Evolutionary conservation across 306 rosid species (phyloP), one percentile per base, ranked within the genome.

Genomic region (Gillenia trifoliata): DNA sequence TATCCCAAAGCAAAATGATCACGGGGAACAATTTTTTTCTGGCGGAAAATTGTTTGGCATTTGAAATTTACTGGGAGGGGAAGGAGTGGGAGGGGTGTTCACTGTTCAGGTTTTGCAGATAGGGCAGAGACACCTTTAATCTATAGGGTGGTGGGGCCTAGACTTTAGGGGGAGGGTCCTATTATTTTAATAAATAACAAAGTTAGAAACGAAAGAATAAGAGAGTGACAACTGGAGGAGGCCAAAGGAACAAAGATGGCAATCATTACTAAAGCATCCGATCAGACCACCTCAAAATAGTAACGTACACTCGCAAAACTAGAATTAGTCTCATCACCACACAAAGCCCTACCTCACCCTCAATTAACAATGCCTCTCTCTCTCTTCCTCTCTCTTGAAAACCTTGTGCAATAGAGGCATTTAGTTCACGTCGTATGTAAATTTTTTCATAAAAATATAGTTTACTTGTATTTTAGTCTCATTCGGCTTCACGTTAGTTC

Each of bases 201-300:
- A 73, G 81, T 77, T 83, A 79, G 64, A 71, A 57, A 72, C 38
- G 40, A n/a, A 72, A 40, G 83, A 79, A 73, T 22, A 40, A 78
- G 89, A 87, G 81, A 81, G 85, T 79, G 93, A 88, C 88, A 90
- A 86, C 60, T 79, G 88, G 75, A 57, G 87, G 89, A 89, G 86
- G 87, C 86, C 83, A 79, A 87, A 85, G 87, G 90, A 88, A 87
- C 90, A 91, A 83, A 84, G 73, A 84, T 82, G 76, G 73, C 90
- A 91, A 91, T 87, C 77, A 89, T 89, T 85, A 84, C 89, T 41
- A 83, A 74, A 54, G 84, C 80, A 86, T 82, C 82, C 61, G 71
- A 82, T 82, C 43, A 72, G 77, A 73, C 83, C 85, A 71, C 38
- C 82, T 70, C 74, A 71, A 79, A 77, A 80, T n/a, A 43, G 45